Base-by-base conservation (phyloP, 1,284 basidiomycete species). In the Dichomitus squalens region DNA sequence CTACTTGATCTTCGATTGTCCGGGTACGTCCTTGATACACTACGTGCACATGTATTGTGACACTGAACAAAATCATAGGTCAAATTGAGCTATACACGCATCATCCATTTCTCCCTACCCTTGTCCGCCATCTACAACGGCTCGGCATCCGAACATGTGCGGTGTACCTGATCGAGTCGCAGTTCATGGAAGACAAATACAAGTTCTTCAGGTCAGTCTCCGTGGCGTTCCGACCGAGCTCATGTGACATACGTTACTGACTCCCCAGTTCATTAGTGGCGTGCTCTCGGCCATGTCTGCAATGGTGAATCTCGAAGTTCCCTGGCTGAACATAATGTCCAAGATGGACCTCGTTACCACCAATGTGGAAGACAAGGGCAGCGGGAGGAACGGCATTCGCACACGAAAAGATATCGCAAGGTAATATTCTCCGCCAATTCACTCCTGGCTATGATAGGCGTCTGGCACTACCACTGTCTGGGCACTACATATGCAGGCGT, bases 11-110 rank as follows among this genome's bases (percentile, higher is more conserved):
- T 90, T 99, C 64, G 97, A 99, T 77, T 99, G 97, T 70, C 97
- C 97, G 62, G 96, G 95, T 92, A 65, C 49, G 80, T 20, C n/a
- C 16, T 25, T 16, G 11, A 12, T 36, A 9, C 38, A 46, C 5
- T 4, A 14, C 29, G 7, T 20, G 34, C 23, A 5, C 20, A 33
- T 5, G 20, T n/a, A 25, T 20, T 39, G 53, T 25, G 39, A 36
- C 29, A 25, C 9, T 46, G 27, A n/a, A 53, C 25, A 33, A 35
- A 35, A 27, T 6, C n/a, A 25, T 67, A 93, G 93, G 95, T 36
- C 97, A 99, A 76, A 99, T 99, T 66, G 97, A 99, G 76, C 83
- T 99, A 9, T 99, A 99, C 75, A 99, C 97, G 0, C 97, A 99
- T 75, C 95, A 98, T 67, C 95, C 96, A 0, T 92, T 99, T 70